phyloP scores from a whole-genome alignment of 495 filamentous ascomycete genomes.

The Penicillium canescens region DNA sequence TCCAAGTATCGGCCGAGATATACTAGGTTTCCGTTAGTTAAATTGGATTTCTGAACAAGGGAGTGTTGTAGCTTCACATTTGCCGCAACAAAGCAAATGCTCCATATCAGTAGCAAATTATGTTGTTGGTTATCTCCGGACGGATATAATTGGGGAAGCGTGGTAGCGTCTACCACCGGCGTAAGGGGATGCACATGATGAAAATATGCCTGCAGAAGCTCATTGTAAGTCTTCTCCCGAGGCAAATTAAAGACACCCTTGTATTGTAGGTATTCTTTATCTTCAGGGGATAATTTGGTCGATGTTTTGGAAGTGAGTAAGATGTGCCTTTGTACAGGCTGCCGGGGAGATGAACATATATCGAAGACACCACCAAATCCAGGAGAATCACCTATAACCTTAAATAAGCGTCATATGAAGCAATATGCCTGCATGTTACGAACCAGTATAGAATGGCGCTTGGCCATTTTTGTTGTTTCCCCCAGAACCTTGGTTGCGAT shows the following conservation, averaged over 20 bases:
- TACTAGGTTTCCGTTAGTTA: slow-evolving; percentile 1
- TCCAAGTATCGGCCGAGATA: slow-evolving; percentile 23
- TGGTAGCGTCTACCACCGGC: slow-evolving; percentile 36
- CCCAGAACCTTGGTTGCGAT: slow-evolving; percentile 32
- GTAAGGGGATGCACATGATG: slow-evolving; percentile 40
- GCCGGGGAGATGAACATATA: slow-evolving; percentile 16
- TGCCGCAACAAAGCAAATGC: slow-evolving; percentile 39
- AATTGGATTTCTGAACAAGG: slow-evolving; percentile 14
- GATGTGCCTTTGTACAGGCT: slow-evolving; percentile 26
- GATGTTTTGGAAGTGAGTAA: slow-evolving; percentile 21
- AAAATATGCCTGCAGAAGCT: slow-evolving; percentile 34
- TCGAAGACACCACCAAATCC: slow-evolving; percentile 26
- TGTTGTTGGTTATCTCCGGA: slow-evolving; percentile 23
- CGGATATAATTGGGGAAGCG: slow-evolving; percentile 26
- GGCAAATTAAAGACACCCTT: slow-evolving; percentile 36
- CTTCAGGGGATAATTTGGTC: slow-evolving; percentile 19
- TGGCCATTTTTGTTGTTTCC: slow-evolving; percentile 16
- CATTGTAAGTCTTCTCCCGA: slow-evolving; percentile 17
- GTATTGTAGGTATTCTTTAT: slow-evolving; percentile 24
- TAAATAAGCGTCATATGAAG: background rate
- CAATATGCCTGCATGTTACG: background rate
- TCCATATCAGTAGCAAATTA: slow-evolving; percentile 41
- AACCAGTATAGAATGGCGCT: slow-evolving; percentile 33
- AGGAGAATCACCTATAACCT: slow-evolving; percentile 2
- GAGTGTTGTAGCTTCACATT: slow-evolving; percentile 25